Percentiles rank a stretch among this genome's conserved stretches.
phyloP scores from a whole-genome alignment of 495 filamentous ascomycete genomes.

The Penicillium subrubescens region DNA sequence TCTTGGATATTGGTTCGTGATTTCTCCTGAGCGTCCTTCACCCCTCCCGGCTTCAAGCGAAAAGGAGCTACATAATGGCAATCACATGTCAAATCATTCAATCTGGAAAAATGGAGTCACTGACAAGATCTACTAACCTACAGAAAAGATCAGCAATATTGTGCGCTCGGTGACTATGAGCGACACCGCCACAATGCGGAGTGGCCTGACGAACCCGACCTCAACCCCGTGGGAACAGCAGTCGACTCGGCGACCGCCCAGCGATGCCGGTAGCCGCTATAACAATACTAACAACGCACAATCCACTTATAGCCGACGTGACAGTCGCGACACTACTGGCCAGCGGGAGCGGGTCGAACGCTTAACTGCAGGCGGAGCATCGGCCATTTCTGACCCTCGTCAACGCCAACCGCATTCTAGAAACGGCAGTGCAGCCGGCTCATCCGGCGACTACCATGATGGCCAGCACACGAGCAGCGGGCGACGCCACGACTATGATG shows the following conservation, averaged over 20 bases:
- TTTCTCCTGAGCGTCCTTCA: conserved; percentile 2
- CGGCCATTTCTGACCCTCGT: conserved; percentile 34
- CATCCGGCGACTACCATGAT: conserved; percentile 76
- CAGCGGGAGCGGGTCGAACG: conserved; percentile 61
- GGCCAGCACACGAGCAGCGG: conserved; percentile 48
- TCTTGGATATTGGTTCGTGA: conserved; percentile 87
- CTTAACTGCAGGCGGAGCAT: conserved; percentile 47
- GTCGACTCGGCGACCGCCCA: conserved; percentile 51
- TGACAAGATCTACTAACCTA: not conserved
- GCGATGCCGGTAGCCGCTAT: conserved; percentile 47
- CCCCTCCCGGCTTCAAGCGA: not conserved
- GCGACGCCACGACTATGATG: conserved; percentile 89
- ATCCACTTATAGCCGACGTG: conserved; percentile 45
- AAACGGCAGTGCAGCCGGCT: conserved; percentile 76
- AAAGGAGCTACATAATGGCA: not conserved
- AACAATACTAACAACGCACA: conserved; percentile 31
- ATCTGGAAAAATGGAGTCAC: not conserved
- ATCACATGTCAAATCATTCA: not conserved
- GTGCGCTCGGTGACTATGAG: conserved; percentile 79
- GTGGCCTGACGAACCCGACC: conserved; percentile 56
- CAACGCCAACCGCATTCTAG: conserved; percentile 60
- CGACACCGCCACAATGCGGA: conserved; percentile 56
- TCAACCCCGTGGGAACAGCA: conserved; percentile 61
- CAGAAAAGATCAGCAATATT: conserved; percentile 95
- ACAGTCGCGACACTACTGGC: conserved; percentile 58